Base-by-base conservation (phyloP, 176 grass and related monocot genomes). In the Zizania latifolia region DNA sequence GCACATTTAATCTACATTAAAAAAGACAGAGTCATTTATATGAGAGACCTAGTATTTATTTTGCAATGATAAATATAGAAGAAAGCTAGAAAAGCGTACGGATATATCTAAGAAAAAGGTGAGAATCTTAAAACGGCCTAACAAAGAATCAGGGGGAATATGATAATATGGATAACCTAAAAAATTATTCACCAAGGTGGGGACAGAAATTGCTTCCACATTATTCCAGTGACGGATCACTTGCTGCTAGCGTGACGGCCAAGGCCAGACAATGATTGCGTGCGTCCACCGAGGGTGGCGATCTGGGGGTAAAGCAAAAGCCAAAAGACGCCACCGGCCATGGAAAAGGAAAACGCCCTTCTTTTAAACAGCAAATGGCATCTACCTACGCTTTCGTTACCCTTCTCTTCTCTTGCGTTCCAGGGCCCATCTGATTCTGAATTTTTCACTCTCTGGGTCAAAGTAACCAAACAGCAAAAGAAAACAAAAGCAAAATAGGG, bases 271-370 rank as follows among this genome's bases (percentile, higher is more conserved):
- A 10, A 57, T 37, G 50, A 27, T 72, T 57, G 70, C 51, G 34
- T 73, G 33, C 8, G 36, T 39, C n/a, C 22, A 51, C 17, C 17
- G 21, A 58, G 45, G 37, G 36, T 46, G 54, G 58, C 65, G 74
- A 84, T 61, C 54, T 19, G 40, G 17, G n/a, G n/a, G n/a, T n/a
- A n/a, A 16, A 28, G 34, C 56, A 28, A 72, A 38, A 38, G n/a
- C n/a, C 77, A 16, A 10, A n/a, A 61, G 54, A 43, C 70, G 61
- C 60, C 83, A 69, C 73, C 61, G 53, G 14, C 71, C n/a, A 14
- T 24, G n/a, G n/a, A 53, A n/a, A n/a, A n/a, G n/a, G n/a, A n/a
- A 53, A 53, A 53, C 48, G 48, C 13, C n/a, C 28, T 0, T 27
- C 19, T 65, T 33, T 8, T 45, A 17, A 11, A 0, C 29, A 9